Conservation (phyloP, 306 rosid genomes). For the Cucurbita maxima region DNA sequence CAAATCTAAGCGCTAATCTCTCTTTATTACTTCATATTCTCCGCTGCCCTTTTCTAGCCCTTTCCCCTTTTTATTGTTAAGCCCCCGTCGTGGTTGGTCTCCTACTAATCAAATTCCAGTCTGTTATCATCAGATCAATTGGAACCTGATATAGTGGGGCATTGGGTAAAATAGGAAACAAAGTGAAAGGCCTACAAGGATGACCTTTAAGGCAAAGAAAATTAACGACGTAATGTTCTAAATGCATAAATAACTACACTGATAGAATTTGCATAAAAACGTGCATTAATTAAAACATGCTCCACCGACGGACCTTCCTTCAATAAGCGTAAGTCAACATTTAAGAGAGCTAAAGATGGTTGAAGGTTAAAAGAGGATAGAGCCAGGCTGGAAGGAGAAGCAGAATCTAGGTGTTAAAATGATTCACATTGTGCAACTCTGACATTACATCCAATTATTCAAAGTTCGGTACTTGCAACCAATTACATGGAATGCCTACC, state of each 20-base stretch:
- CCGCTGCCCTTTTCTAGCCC: neutral
- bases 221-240: too few species aligned
- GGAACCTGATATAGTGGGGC: neutral
- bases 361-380: neutral
- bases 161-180: neutral
- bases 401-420: neutral
- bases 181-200: neutral
- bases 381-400: neutral
- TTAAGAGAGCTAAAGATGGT: neutral
- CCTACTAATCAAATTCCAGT: neutral
- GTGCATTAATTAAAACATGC: neutral
- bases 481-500: neutral
- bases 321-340: neutral
- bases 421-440: neutral
- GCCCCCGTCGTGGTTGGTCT: neutral
- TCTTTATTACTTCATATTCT: neutral
- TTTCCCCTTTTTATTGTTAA: neutral
- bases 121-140: neutral
- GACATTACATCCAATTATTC: neutral
- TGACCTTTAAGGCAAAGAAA: neutral
- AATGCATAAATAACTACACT: neutral
- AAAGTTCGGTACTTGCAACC: neutral
- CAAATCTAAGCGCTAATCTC: neutral
- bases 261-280: neutral
- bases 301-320: neutral